Evolutionary conservation across 768 basidiomycete species (phyloP).

Genomic region (Suillus tomentosus): DNA sequence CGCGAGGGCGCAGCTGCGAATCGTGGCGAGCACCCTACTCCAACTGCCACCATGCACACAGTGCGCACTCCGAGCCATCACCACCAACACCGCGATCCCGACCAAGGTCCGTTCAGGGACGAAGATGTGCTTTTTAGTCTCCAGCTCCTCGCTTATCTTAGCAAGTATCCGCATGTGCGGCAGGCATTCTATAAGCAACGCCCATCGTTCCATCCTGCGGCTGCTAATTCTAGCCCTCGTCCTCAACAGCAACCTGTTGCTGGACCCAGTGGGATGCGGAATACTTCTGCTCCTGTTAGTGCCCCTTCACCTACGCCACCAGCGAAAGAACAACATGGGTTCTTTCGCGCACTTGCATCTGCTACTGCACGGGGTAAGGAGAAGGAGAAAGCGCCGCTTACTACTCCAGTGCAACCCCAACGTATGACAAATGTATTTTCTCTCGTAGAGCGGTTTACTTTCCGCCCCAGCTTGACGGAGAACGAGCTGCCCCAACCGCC

Average conservation of each 20-base stretch:
- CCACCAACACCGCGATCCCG: slow-evolving; percentile 38
- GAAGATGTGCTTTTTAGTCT: slow-evolving; percentile 91
- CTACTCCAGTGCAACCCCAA: slow-evolving; percentile 22
- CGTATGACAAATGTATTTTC: slow-evolving; percentile 92
- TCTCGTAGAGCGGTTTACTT: slow-evolving; percentile 94
- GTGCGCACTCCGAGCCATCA: slow-evolving; percentile 34
- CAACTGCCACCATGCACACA: slow-evolving; percentile 15
- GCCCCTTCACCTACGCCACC: slow-evolving; percentile 17
- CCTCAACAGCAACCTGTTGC: slow-evolving; percentile 26
- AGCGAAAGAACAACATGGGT: slow-evolving; percentile 38
- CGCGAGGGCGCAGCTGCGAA: slow-evolving; percentile 16
- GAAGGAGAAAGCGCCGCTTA: slow-evolving; percentile 39
- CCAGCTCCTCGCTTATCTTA: slow-evolving; percentile 93
- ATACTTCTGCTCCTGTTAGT: neutral
- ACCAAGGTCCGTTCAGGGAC: slow-evolving; percentile 79
- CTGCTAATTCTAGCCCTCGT: slow-evolving; percentile 42
- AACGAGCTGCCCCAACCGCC: slow-evolving; percentile 68
- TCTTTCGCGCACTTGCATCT: slow-evolving; percentile 48
- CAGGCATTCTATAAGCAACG: slow-evolving; percentile 93
- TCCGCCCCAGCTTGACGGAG: slow-evolving; percentile 85
- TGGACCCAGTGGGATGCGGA: slow-evolving; percentile 28
- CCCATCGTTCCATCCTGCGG: slow-evolving; percentile 79
- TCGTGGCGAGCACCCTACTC: slow-evolving; percentile 25
- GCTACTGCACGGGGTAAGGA: slow-evolving; percentile 51
- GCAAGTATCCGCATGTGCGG: slow-evolving; percentile 96